phyloP scores from a whole-genome alignment of 352 stramenopile genomes.

The Pythium sp. region DNA sequence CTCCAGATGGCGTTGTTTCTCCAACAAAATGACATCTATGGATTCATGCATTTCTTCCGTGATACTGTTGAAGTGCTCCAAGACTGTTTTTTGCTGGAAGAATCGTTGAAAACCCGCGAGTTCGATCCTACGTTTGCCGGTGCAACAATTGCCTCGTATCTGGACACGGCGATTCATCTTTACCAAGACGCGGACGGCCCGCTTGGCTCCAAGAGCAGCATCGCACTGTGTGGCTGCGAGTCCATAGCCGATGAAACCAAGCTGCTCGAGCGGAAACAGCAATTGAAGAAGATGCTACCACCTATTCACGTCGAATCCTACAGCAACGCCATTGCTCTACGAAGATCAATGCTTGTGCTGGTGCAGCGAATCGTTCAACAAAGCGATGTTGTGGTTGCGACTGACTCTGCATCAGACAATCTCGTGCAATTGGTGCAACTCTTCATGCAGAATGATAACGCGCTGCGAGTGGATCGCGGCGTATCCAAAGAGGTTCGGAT shows the following conservation, averaged over 20 bases:
- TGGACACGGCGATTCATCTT: constrained; percentile 60
- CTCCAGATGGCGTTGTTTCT: constrained; percentile 58
- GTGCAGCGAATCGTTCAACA: constrained; percentile 30
- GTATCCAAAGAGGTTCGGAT: constrained; percentile 13
- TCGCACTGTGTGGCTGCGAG: constrained; percentile 48
- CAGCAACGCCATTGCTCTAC: constrained; percentile 29
- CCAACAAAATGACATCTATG: constrained; percentile 47
- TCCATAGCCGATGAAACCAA: constrained; percentile 25
- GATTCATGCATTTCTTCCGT: constrained; percentile 63
- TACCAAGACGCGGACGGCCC: constrained; percentile 59
- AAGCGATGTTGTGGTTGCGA: constrained; percentile 31
- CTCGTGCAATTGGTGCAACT: constrained; percentile 38
- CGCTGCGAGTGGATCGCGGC: constrained; percentile 16
- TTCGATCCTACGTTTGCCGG: constrained; percentile 19
- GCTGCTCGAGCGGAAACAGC: constrained; percentile 32
- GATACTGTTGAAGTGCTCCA: constrained; percentile 52
- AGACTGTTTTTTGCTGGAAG: constrained; percentile 57
- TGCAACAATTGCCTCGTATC: constrained; percentile 41
- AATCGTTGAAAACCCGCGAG: constrained; percentile 34
- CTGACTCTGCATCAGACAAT: constrained; percentile 27
- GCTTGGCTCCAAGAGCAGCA: constrained; percentile 31
- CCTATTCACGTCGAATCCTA: constrained; percentile 45
- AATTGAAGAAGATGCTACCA: constrained; percentile 50
- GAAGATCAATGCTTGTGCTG: constrained; percentile 32
- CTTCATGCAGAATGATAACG: constrained; percentile 37